Evolutionary conservation across 1,139 yeast species (phyloP), one percentile per base, ranked within the genome.

Genomic region (Lodderomyces parapsilosis): DNA sequence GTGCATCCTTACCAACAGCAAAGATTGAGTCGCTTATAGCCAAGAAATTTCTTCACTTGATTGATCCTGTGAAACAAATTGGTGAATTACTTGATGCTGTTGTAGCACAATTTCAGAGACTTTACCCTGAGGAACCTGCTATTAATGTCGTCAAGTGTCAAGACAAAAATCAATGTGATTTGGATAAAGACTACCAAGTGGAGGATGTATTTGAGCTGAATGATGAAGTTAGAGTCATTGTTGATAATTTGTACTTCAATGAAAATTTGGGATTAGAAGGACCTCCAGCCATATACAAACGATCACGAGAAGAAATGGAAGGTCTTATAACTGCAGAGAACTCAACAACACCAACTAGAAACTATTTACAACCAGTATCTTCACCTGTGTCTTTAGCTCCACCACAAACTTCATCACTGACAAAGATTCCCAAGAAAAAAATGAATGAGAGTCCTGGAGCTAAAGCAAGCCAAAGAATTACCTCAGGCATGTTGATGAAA

Each of bases 131-230:
- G 25, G 83, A 78, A 42, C 74, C 68, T 2, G 70, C 74, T 0
- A 57, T 85, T 13, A 68, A 66, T 4, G 77, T 86, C 31, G 65
- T 73, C 18, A 75, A 78, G 40, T 62, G 86, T 8, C 93, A 86
- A 56, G 91, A 86, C 57, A 60, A 63, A 24, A 76, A 79, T 46
- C 72, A 73, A 47, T 85, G 90, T 54, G 95, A 87, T 58, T 64
- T 87, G 50, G 95, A 86, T 59, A 89, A 90, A 0, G 95, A 86
- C 46, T 86, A 81, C 52, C 49, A 61, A 4, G 83, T 81, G 0
- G 74, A 74, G 7, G 81, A 40, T 14, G 32, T 85, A 6, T 83
- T 86, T 54, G 71, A 65, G 25, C 66, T 71, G 22, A 80, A 78
- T 35, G 83, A 79, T 49, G 61, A 76, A 2, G 69, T 86, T 13